Evolutionary conservation across 2,329 filamentous ascomycete species (phyloP).

Genomic region (Bimuria novae-zelandiae): DNA sequence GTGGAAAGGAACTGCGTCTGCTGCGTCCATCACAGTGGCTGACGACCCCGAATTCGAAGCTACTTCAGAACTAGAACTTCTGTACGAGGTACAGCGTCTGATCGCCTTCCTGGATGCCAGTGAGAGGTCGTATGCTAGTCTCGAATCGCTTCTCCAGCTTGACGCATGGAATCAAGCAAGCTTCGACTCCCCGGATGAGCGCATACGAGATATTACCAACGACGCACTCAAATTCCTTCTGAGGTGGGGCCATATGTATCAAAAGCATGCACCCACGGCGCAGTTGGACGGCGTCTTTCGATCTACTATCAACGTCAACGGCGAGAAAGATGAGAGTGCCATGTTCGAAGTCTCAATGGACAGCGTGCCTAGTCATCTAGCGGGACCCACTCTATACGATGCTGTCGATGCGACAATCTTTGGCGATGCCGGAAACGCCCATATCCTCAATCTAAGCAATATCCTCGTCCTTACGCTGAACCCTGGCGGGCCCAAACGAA

Average conservation of each 20-base stretch:
- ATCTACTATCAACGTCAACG: constrained; percentile 47
- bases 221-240: constrained; percentile 54
- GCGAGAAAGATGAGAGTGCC: constrained; percentile 27
- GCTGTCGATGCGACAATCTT: constrained; percentile 58
- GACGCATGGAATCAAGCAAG: constrained; percentile 39
- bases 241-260: constrained; percentile 54
- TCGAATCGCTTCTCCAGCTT: constrained; percentile 55
- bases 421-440: constrained; percentile 33
- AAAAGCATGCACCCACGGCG: constrained; percentile 48
- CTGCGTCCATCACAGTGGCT: constrained; percentile 57
- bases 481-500: constrained; percentile 40
- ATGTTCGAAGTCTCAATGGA: constrained; percentile 34
- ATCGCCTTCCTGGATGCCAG: constrained; percentile 65
- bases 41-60: constrained; percentile 36
- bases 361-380: constrained; percentile 19
- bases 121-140: constrained; percentile 62
- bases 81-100: constrained; percentile 63
- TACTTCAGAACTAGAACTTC: constrained; percentile 47
- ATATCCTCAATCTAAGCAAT: constrained; percentile 50
- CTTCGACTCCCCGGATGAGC: constrained; percentile 17
- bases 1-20: constrained; percentile 64
- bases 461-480: constrained; percentile 56
- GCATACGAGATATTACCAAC: constrained; percentile 24
- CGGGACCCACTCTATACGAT: constrained; percentile 56
- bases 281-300: constrained; percentile 51